Percentiles rank a stretch among this genome's conserved stretches.
These are phyloP conservation scores for Prunus yedoensis DNA, from an alignment of 331 rosid genomes.

Conservation along the genomic window DNA sequence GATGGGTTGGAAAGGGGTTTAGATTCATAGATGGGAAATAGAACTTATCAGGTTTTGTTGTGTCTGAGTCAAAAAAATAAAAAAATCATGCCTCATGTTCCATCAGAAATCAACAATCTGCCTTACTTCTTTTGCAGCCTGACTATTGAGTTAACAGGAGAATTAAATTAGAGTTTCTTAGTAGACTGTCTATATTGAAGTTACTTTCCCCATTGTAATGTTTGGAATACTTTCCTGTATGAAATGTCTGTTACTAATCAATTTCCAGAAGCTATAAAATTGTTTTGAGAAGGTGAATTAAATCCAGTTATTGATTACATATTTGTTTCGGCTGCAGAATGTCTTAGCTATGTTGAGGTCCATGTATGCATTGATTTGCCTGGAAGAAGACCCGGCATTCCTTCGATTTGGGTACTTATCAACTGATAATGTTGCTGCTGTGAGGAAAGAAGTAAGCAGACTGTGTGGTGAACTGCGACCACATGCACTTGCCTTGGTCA, in stretches of 20 bases:
- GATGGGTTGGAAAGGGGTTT: background rate
- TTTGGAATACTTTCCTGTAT: background rate
- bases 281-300: too few relatives aligned
- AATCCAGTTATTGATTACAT: background rate
- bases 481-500: conserved; percentile 81
- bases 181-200: background rate
- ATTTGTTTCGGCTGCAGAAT: conserved; percentile 42
- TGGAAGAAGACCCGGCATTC: conserved; percentile 84
- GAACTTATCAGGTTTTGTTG: background rate
- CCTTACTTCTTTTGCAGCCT: background rate
- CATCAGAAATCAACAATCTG: background rate
- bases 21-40: background rate
- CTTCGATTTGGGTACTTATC: conserved; percentile 81
- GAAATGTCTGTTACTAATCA: background rate
- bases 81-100: too few relatives aligned
- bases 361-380: conserved; percentile 64
- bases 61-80: background rate
- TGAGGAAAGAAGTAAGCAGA: conserved; percentile 74
- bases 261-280: background rate
- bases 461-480: conserved; percentile 75
- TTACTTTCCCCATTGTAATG: background rate
- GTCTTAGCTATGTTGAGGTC: conserved; percentile 64
- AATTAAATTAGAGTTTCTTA: background rate
- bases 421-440: conserved; percentile 48
- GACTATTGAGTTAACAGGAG: background rate